phyloP scores from a whole-genome alignment of 306 rosid genomes.

The Hylodesmum podocarpum region DNA sequence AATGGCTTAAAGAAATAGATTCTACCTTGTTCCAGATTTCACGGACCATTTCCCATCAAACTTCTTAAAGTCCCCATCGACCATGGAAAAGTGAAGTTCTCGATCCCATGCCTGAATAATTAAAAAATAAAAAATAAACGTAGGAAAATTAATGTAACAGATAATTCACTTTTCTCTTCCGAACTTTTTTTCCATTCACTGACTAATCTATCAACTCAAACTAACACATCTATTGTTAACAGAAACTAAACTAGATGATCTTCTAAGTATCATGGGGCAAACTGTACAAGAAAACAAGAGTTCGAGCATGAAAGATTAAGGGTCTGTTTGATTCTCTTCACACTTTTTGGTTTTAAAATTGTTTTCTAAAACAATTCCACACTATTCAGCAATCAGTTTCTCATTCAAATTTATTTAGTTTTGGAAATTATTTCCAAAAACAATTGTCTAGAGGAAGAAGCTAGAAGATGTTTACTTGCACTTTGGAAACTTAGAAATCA shows the following conservation, averaged over 20 bases:
- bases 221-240: background rate
- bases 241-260: conserved; percentile 1
- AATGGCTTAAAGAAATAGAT: conserved; percentile 19
- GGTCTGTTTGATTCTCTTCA: background rate
- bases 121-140: background rate
- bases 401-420: background rate
- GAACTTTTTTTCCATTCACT: background rate
- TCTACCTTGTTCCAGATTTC: conserved; percentile 75
- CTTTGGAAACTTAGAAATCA: background rate
- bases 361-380: background rate
- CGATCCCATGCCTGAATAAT: conserved; percentile 70
- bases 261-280: background rate
- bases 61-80: conserved; percentile 95
- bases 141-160: background rate
- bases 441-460: background rate
- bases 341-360: background rate
- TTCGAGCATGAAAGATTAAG: background rate
- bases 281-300: background rate
- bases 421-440: background rate
- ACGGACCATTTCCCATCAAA: conserved; percentile 95
- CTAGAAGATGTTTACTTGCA: background rate
- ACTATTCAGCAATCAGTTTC: background rate
- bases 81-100: conserved; percentile 93
- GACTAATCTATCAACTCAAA: background rate
- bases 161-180: background rate